Conservation (phyloP, 2,329 filamentous ascomycete genomes). For the Orbilia blumenaviensis region DNA sequence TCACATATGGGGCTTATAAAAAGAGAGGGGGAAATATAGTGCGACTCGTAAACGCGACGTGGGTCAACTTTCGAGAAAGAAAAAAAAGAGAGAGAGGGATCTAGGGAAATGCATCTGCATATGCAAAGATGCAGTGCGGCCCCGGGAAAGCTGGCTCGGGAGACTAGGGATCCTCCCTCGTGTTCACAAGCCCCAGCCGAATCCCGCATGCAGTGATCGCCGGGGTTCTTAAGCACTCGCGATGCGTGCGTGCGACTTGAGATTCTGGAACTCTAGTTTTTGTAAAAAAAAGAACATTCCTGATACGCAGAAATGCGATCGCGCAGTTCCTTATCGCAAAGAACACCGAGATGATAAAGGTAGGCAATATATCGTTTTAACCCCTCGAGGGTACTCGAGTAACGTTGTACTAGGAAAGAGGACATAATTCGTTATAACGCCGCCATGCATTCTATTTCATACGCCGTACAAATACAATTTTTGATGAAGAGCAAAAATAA, state of each 20-base stretch:
- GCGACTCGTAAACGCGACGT: neutral
- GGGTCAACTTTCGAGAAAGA: neutral
- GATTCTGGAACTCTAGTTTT: neutral
- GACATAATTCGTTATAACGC: slow-evolving; percentile 3
- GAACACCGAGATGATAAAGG: neutral
- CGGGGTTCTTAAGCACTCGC: slow-evolving; percentile 1
- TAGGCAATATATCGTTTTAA: neutral
- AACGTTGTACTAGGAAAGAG: neutral
- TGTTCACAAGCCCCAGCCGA: neutral
- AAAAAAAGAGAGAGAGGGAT: neutral
- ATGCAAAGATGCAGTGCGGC: neutral
- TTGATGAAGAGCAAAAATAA: neutral
- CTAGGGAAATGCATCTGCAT: no score
- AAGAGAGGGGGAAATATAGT: neutral
- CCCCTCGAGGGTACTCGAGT: slow-evolving; percentile 6
- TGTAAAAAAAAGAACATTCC: no score
- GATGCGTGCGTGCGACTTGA: slow-evolving; percentile 12
- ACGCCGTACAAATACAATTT: slow-evolving; percentile 19
- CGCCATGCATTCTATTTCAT: slow-evolving; percentile 20
- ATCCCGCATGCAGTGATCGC: slow-evolving; percentile 32
- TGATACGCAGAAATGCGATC: neutral
- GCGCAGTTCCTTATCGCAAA: neutral
- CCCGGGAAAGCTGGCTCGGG: neutral
- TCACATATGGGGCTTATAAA: no score
- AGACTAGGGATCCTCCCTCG: neutral